Evolutionary conservation across 177 flowering plant species (phyloP).

Genomic region (Vitis hybrid): DNA sequence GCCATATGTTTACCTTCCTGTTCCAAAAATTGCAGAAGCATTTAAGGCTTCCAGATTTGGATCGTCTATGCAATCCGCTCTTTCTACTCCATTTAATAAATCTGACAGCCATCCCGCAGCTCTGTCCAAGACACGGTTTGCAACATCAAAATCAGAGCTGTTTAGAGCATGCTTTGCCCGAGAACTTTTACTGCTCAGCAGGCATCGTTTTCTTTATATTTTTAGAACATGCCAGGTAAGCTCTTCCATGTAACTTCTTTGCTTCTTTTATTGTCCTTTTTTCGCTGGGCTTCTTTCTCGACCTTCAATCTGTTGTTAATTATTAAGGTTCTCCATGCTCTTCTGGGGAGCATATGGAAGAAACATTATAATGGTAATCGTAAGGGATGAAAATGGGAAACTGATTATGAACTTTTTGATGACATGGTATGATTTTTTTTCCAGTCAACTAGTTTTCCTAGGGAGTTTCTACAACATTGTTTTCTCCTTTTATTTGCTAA

Average conservation of each 20-base stretch:
- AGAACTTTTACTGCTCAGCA: constrained; percentile 57
- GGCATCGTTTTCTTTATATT: constrained; percentile 76
- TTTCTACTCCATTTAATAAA: constrained; percentile 56
- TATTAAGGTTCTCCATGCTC: too few species aligned
- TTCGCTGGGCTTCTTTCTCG: not conserved
- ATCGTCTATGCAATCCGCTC: constrained; percentile 32
- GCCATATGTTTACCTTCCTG: constrained; percentile 64
- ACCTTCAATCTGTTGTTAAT: not conserved
- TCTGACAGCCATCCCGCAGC: constrained; percentile 52
- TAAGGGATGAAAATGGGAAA: too few species aligned
- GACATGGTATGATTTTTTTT: too few species aligned
- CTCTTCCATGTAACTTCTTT: not conserved
- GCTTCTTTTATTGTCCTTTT: not conserved
- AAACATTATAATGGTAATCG: too few species aligned
- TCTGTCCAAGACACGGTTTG: constrained; percentile 50
- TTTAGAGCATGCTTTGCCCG: constrained; percentile 62
- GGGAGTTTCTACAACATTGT: too few species aligned
- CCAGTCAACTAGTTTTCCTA: too few species aligned
- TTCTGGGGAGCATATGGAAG: too few species aligned
- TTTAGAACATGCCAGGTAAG: constrained; percentile 87
- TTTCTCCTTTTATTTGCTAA: too few species aligned
- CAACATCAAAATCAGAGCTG: constrained; percentile 53
- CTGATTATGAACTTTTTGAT: too few species aligned
- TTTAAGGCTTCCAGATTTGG: constrained; percentile 62
- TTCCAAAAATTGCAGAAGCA: constrained; percentile 64